Percentiles rank a stretch among this genome's conserved stretches.
These are phyloP conservation scores for Tetrahymena borealis DNA, from an alignment of 73 alveolate species.

Conservation along the genomic window DNA sequence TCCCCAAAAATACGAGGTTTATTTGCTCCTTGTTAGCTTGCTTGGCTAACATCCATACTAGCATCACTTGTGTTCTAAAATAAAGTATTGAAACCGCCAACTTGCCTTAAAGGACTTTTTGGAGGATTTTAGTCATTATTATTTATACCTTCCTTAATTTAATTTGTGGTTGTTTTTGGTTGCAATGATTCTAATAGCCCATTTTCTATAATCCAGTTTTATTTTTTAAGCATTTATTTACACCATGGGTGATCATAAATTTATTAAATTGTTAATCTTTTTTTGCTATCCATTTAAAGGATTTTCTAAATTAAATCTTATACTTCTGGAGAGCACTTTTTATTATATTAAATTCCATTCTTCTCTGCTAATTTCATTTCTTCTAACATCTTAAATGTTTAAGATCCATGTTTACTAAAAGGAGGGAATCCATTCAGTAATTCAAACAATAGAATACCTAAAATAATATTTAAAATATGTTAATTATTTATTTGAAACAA, in stretches of 20 bases:
- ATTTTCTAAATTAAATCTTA: conserved; percentile 13
- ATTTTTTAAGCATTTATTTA: neutral
- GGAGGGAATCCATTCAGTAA: conserved; percentile 40
- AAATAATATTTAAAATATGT: neutral
- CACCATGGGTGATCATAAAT: conserved; percentile 29
- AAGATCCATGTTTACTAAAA: neutral
- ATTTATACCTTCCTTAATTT: neutral
- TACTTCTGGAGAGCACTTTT: neutral
- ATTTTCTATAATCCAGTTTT: neutral
- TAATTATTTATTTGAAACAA: no score
- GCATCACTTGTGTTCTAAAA: neutral
- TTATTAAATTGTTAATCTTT: conserved; percentile 16
- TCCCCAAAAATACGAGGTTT: neutral
- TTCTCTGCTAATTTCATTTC: neutral
- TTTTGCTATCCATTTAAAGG: neutral
- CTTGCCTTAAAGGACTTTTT: neutral
- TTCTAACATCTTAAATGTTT: neutral
- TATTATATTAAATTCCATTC: neutral
- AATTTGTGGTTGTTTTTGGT: neutral
- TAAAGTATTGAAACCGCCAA: neutral
- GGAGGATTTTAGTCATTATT: neutral
- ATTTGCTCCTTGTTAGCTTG: neutral
- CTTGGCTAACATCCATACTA: neutral
- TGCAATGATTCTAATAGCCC: neutral
- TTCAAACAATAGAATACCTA: conserved; percentile 27